Conservation (phyloP, 2,329 filamentous ascomycete species). For the Aquanectria penicillioides region DNA sequence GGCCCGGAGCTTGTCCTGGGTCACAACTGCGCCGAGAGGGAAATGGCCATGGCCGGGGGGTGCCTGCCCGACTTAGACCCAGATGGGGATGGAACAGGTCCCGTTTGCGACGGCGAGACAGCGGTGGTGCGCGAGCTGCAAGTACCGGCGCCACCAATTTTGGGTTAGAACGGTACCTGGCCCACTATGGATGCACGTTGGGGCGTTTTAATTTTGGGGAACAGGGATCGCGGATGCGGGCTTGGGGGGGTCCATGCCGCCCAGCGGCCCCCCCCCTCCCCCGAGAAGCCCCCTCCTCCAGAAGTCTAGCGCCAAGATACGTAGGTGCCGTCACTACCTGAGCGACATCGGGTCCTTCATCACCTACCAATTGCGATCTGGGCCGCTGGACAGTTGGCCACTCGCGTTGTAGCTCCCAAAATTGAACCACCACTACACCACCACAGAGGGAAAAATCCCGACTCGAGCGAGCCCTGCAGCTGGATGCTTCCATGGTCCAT, state of each 20-base stretch:
- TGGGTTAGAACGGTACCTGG: conserved; percentile 28
- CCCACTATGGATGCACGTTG: conserved; percentile 18
- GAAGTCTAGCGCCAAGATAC: conserved; percentile 26
- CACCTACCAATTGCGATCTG: not conserved
- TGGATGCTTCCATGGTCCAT: not conserved
- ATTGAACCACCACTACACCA: not conserved
- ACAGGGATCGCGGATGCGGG: conserved; percentile 39
- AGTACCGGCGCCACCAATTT: conserved; percentile 23
- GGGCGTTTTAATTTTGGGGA: conserved; percentile 43
- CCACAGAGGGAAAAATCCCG: conserved; percentile 5
- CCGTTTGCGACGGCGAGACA: conserved; percentile 25
- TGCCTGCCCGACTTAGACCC: conserved; percentile 17
- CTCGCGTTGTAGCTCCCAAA: not conserved
- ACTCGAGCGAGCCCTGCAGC: not conserved
- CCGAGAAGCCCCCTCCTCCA: conserved; percentile 10
- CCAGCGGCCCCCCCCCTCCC: not conserved
- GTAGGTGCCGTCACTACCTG: conserved; percentile 29
- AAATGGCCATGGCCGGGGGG: conserved; percentile 40
- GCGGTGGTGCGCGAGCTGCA: conserved; percentile 12
- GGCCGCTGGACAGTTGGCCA: not conserved
- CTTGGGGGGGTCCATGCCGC: conserved; percentile 27
- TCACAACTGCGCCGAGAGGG: conserved; percentile 31
- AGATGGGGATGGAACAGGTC: conserved; percentile 26
- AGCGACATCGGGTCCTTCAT: conserved; percentile 15
- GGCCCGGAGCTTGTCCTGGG: conserved; percentile 31